Conservation (phyloP, 441 rosid genomes). For the Francoa sonchifolia region DNA sequence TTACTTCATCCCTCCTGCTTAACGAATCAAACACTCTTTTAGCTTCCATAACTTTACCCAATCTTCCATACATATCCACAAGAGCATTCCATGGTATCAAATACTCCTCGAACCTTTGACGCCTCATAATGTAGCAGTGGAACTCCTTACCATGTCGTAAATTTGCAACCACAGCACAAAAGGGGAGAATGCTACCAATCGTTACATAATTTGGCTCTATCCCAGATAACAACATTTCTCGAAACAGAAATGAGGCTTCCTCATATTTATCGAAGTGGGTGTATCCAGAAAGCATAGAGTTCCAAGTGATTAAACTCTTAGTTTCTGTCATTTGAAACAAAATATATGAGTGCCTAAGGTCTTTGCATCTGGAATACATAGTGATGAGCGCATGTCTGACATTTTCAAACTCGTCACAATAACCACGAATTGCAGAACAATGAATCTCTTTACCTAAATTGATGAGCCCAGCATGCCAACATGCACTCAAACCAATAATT, state of each 20-base stretch:
- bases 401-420: conserved; percentile 25
- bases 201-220: conserved; percentile 54
- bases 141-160: conserved; percentile 70
- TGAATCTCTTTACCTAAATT: conserved; percentile 53
- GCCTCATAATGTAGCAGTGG: conserved; percentile 58
- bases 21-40: conserved; percentile 38
- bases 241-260: conserved; percentile 47
- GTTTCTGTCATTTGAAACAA: conserved; percentile 31
- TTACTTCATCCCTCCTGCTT: conserved; percentile 48
- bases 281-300: conserved; percentile 59
- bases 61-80: conserved; percentile 67
- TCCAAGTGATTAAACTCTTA: conserved; percentile 51
- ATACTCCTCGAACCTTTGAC: conserved; percentile 26
- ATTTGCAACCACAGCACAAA: conserved; percentile 64
- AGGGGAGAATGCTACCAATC: conserved; percentile 63
- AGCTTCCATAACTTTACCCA: conserved; percentile 50
- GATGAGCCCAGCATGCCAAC: conserved; percentile 41
- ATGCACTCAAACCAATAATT: conserved; percentile 60
- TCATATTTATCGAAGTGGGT: conserved; percentile 37
- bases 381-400: conserved; percentile 56
- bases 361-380: conserved; percentile 57
- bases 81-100: conserved; percentile 59
- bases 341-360: conserved; percentile 29
- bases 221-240: conserved; percentile 50
- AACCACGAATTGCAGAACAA: conserved; percentile 35